Base-by-base conservation (phyloP, 2,329 filamentous ascomycete genomes). In the Beauveria pseudobassiana region DNA sequence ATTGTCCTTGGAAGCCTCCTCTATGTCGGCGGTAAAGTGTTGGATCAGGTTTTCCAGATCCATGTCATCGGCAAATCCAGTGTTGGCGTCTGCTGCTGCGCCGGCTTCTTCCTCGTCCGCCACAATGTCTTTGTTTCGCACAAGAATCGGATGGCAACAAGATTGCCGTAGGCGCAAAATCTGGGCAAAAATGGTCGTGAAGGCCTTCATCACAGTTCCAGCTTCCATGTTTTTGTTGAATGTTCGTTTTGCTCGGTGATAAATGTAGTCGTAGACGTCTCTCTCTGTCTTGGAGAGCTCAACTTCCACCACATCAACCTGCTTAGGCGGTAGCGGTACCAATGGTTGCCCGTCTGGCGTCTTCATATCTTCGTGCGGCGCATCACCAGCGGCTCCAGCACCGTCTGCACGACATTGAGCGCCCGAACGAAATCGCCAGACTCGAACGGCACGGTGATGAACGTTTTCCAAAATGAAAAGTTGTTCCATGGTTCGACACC, bases 401-500 rank as follows among this genome's bases (percentile, higher is more conserved):
- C 93, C 0, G 93, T 99, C 72, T 99, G 95, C 1, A 99, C 95
- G 2, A 99, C 95, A 71, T 98, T 95, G 8, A 99, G 80, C 0
- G 95, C 95, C 5, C 93, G 87, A 67, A 97, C 86, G 71, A 96
- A 97, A 65, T 99, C 90, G 67, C 95, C 95, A 0, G 91, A 93
- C 73, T 99, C 95, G 66, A 99, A 99, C 0, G 95, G 95, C 1
- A 96, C 88, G 0, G 95, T 99, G 70, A 99, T 98, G 72, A 99
- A 99, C 0, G 95, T 98, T 72, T 93, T 93, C 95, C 95, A 99
- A 76, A 96, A 99, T 0, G 93, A 96, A 73, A 99, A 99, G 73
- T 98, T 98, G 69, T 89, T 95, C 95, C 95, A 99, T 0, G 95
- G 95, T 72, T 98, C 93, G 4, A 99, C 95, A 62, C 91, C 87